Percentiles rank a stretch among this genome's conserved stretches.
Conservation (phyloP, 2,329 filamentous ascomycete genomes). For the Exophiala sideris region DNA sequence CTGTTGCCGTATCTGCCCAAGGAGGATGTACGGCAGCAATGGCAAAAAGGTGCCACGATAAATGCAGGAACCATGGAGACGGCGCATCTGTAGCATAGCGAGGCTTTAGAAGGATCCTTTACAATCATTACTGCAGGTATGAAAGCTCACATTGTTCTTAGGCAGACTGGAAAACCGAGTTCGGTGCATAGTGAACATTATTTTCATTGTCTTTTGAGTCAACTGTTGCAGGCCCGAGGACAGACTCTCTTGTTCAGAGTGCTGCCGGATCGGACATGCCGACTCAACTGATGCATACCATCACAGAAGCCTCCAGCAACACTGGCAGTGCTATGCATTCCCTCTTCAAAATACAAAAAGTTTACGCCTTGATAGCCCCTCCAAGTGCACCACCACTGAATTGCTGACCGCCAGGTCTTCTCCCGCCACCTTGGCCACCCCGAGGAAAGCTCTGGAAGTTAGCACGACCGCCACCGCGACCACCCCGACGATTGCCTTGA, state of each 20-base stretch:
- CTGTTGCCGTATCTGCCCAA: constrained; percentile 1
- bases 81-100: neutral
- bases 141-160: neutral
- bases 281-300: too few species aligned
- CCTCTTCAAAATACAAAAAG: neutral
- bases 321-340: neutral
- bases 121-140: neutral
- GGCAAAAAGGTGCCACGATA: neutral
- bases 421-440: constrained; percentile 28
- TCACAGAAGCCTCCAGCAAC: too few species aligned
- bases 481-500: constrained; percentile 66
- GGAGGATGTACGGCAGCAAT: neutral
- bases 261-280: too few species aligned
- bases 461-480: constrained; percentile 48
- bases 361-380: constrained; percentile 50
- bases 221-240: too few species aligned
- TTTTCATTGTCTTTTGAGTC: too few species aligned
- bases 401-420: constrained; percentile 41
- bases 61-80: neutral
- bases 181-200: too few species aligned
- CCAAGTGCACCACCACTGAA: constrained; percentile 51
- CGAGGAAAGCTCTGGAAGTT: constrained; percentile 33
- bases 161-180: too few species aligned
- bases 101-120: too few species aligned
- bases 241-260: too few species aligned